These are phyloP conservation scores for Musa schizocarpa DNA, from an alignment of 176 grass and related monocot species.

Conservation along the genomic window DNA sequence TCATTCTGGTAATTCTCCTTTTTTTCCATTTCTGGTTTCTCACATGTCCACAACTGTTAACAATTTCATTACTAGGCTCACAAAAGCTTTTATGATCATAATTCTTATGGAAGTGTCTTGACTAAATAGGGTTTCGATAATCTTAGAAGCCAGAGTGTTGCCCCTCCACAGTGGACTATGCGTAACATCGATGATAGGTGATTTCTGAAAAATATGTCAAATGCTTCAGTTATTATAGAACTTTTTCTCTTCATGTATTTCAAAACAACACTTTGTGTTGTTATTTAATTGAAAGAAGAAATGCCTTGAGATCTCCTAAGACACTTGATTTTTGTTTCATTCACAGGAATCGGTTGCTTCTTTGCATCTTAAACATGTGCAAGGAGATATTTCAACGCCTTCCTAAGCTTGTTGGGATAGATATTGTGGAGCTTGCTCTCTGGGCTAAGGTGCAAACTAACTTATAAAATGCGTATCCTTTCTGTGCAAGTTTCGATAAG, in stretches of 20 bases:
- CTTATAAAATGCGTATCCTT: neutral
- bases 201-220: slow-evolving; percentile 5
- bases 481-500: neutral
- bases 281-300: neutral
- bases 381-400: slow-evolving; percentile 81
- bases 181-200: slow-evolving; percentile 97
- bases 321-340: slow-evolving; percentile 15
- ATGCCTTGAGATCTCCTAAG: neutral
- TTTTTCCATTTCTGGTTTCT: neutral
- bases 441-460: slow-evolving; percentile 78
- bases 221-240: neutral
- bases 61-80: slow-evolving; percentile 15
- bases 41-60: neutral
- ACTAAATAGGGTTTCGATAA: slow-evolving; percentile 83
- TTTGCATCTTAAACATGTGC: slow-evolving; percentile 92
- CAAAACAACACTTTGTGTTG: neutral
- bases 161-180: slow-evolving; percentile 98
- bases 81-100: neutral
- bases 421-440: slow-evolving; percentile 94
- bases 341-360: slow-evolving; percentile 86
- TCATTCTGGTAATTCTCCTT: slow-evolving; percentile 74
- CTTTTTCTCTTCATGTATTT: neutral
- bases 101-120: neutral
- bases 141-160: slow-evolving; percentile 90
- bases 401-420: slow-evolving; percentile 88